Percentiles rank a stretch among this genome's conserved stretches.
Conservation (phyloP, 805 yeast species). For the Clavispora phyllophila region DNA sequence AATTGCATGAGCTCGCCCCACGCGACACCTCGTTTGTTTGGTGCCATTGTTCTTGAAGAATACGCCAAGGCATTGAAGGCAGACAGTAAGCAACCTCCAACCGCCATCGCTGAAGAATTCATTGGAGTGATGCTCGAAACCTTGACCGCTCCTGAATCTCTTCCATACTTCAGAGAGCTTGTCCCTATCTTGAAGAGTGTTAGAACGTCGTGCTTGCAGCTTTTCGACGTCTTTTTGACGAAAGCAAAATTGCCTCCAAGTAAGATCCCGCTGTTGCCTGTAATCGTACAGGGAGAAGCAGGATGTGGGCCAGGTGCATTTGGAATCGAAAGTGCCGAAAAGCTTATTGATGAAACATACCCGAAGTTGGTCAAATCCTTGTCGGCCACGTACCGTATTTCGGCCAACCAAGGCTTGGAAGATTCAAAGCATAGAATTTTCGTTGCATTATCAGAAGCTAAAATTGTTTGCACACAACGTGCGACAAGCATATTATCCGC, state of each 20-base stretch:
- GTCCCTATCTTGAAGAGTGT: constrained; percentile 82
- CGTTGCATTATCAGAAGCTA: constrained; percentile 66
- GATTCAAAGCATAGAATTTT: constrained; percentile 69
- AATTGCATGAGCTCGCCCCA: constrained; percentile 53
- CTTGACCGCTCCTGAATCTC: constrained; percentile 36
- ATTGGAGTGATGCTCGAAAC: constrained; percentile 26
- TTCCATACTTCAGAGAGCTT: constrained; percentile 72
- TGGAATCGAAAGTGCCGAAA: constrained; percentile 70
- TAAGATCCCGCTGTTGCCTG: constrained; percentile 77
- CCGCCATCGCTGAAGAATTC: constrained; percentile 18
- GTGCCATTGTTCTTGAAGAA: constrained; percentile 68
- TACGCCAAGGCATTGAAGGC: constrained; percentile 40
- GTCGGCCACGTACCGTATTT: constrained; percentile 64
- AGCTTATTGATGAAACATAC: constrained; percentile 57
- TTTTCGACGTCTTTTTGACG: constrained; percentile 72
- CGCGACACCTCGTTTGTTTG: constrained; percentile 74
- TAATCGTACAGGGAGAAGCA: constrained; percentile 87
- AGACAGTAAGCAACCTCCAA: constrained; percentile 13
- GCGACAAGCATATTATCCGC: constrained; percentile 62
- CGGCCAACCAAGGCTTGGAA: constrained; percentile 67
- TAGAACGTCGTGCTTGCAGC: constrained; percentile 80
- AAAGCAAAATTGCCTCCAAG: constrained; percentile 66
- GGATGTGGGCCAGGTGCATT: constrained; percentile 95
- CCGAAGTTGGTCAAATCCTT: constrained; percentile 59
- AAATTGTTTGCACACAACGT: constrained; percentile 45